Evolutionary conservation across 345 rosid genomes (phyloP), one percentile per base, ranked within the genome.

Genomic region (Cardamine resedifolia): DNA sequence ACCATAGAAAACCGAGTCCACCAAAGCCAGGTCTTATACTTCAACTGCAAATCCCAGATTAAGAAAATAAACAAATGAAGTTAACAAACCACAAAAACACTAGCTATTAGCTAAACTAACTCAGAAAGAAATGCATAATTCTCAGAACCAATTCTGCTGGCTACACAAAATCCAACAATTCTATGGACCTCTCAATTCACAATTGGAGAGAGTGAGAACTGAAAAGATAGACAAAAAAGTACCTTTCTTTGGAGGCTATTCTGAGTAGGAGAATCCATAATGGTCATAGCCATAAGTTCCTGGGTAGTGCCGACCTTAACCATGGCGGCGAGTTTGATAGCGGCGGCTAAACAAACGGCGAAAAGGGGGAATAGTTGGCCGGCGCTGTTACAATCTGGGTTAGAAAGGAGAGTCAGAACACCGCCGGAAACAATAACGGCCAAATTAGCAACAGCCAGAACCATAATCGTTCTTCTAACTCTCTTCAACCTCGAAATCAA

Each of bases 1-100:
- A 82, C 77, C 72, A 81, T 74, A 3, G 87, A 82, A 33, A 88
- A 81, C 20, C 96, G 81, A 45, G 88, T 80, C 95, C 97, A 91
- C 87, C 96, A 75, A 41, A 87, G 85, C 98, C 96, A 94, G 20
- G 80, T 83, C 81, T 79, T 85, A 79, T 94, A 94, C 81, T 84
- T 88, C 49, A 82, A 64, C 96, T 92, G 88, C 68, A 58, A 11
- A 62, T 61, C n/a, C 11, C 67, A 52, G 10, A 33, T 36, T 11
- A 43, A 11, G 1, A 62, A 64, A 24, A 19, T 10, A 55, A 52
- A 33, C 0, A 60, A 62, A 45, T 26, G 16, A 34, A 55, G 47
- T 59, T 66, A 49, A 18, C 5, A n/a, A 56, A 16, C 33, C 74
- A 33, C 30, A 33, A 58, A 59, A 23, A n/a, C n/a, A n/a, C n/a